Percentiles rank a stretch among this genome's conserved stretches.
phyloP scores from a whole-genome alignment of 495 filamentous ascomycete genomes.

The Barbatosphaeria neglecta region DNA sequence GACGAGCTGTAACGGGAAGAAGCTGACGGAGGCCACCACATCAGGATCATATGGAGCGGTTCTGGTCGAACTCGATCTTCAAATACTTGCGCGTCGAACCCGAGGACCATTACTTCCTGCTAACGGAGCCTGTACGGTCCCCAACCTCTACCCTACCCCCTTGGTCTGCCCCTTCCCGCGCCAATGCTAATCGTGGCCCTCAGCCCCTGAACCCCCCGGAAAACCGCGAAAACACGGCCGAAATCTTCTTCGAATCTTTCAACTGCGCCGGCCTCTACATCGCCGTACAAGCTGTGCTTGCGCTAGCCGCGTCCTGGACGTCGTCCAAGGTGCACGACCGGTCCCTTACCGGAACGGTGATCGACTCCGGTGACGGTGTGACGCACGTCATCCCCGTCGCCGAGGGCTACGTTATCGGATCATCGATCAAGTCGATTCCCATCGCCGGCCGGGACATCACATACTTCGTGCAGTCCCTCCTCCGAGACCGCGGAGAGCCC shows the following conservation, averaged over 20 bases:
- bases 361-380: constrained; percentile 95
- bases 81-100: constrained; percentile 97
- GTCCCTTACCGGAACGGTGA: constrained; percentile 94
- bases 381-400: constrained; percentile 98
- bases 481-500: constrained; percentile 91
- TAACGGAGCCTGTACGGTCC: constrained; percentile 85
- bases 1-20: neutral
- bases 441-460: constrained; percentile 96
- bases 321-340: constrained; percentile 93
- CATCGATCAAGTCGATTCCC: constrained; percentile 96
- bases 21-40: constrained; percentile 8
- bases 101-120: constrained; percentile 94
- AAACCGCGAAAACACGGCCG: constrained; percentile 97
- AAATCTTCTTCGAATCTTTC: constrained; percentile 99
- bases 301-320: constrained; percentile 94
- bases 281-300: constrained; percentile 93
- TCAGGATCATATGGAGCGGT: constrained; percentile 95
- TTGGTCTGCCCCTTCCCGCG: neutral
- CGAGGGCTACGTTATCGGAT: constrained; percentile 97
- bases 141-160: too few species aligned
- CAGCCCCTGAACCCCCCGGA: constrained; percentile 95
- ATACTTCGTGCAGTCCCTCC: constrained; percentile 91
- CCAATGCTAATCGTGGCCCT: constrained; percentile 8
- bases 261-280: constrained; percentile 99
- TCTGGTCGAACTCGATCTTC: constrained; percentile 99